Evolutionary conservation across 495 filamentous ascomycete species (phyloP), one percentile per base, ranked within the genome.

Genomic region (Collariella sp.): DNA sequence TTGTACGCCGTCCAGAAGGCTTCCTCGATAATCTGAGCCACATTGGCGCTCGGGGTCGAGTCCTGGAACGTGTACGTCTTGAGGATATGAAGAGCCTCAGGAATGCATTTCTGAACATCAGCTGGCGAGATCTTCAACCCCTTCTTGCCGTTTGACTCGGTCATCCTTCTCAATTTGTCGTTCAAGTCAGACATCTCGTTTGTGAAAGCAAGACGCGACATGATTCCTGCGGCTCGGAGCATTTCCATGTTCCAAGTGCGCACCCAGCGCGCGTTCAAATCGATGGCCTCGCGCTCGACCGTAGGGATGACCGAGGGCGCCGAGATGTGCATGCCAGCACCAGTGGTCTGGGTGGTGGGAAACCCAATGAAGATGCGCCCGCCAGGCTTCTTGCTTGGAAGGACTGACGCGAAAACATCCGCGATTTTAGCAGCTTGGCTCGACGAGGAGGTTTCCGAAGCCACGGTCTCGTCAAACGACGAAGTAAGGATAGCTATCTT

Each of bases 351-450:
- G 43, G 87, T 87, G 3, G 94, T 99, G 22, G 93, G 91, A 67
- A 97, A 97, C 1, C 94, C 94, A 61, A 99, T 99, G 65, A 96
- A 99, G 31, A 99, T 83, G 47, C 85, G 81, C 22, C 94, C 94
- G 41, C 83, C 81, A 1, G 73, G 73, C 58, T 79, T 80, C 64
- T 89, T 93, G 33, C 81, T 87, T 19, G 94, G 94, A 2, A 96
- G 70, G n/a, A 97, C 89, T 0, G 89, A 89, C 1, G 83, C 78
- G 62, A 99, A 95, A 15, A 97, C 81, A 56, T 95, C 86, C 2
- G 83, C 81, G 18, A 66, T 67, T 42, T 86, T 76, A 10, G 79
- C 72, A 15, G 79, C 72, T 26, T 65, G 56, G 22, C 74, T 77
- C 3, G 50, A 59, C 12, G 63, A 50, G 0, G 73, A 70, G 38